Base-by-base conservation (phyloP, 2,329 filamentous ascomycete species). In the Pezicula rhizophila region DNA sequence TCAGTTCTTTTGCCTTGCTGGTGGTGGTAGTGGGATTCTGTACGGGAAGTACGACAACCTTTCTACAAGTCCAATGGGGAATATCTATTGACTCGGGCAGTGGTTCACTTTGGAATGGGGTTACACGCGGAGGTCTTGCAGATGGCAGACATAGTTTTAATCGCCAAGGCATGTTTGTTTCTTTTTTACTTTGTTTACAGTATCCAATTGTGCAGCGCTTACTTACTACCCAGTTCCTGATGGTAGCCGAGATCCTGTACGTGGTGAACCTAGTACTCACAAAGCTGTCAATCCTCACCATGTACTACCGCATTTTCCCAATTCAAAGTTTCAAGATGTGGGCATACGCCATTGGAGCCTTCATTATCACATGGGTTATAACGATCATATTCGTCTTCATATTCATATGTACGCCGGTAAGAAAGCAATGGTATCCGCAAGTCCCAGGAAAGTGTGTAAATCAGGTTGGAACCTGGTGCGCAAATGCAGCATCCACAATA, bases 281-380 rank as follows among this genome's bases (percentile, higher is more conserved):
- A n/a, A 79, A 77, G 54, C 47, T 76, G 12, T 70, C 70, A 45
- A 64, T 78, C 18, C 57, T 79, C 40, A 60, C 76, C 38, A 75
- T 78, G 72, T 78, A 77, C 63, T 69, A 68, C 56, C 73, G 74
- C 56, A 75, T 78, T 53, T 78, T 78, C 58, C 71, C 64, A 17
- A 62, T 71, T 4, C 63, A 64, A 0, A 67, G 66, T 49, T 72
- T 77, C 51, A 69, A 69, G 55, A 68, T 63, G 50, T 67, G 67
- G 57, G 66, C 67, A 1, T 69, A 66, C 55, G 57, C 62, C 2
- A 64, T 77, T 5, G 70, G 67, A 8, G 51, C 55, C 14, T 69
- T 78, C 6, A 66, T 72, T 34, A 64, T 76, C 49, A 60, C 61
- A 18, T 78, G 76, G 74, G 68, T 70, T 26, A 61, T 77, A 28